Conservation (phyloP, 2,329 filamentous ascomycete species). For the Alternaria viburni region DNA sequence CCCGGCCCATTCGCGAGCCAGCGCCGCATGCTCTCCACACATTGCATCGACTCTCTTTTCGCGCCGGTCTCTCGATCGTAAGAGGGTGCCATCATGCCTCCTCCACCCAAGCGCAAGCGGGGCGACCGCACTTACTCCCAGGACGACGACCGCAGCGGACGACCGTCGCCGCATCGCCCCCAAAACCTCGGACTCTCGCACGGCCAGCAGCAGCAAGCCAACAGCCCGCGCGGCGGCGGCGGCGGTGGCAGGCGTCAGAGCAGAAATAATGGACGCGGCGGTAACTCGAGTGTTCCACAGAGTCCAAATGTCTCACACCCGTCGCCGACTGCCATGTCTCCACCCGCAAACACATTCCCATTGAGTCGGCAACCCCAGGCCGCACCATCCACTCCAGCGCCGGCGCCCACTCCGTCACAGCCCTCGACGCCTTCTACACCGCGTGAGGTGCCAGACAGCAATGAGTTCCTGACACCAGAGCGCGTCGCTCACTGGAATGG, state of each 20-base stretch:
- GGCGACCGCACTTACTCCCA: constrained; percentile 54
- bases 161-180: constrained; percentile 60
- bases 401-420: constrained; percentile 45
- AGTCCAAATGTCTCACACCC: constrained; percentile 38
- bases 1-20: constrained; percentile 15
- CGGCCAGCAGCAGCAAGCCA: constrained; percentile 42
- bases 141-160: constrained; percentile 49
- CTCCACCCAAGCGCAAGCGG: constrained; percentile 64
- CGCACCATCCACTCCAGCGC: constrained; percentile 21
- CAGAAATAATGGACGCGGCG: constrained; percentile 37
- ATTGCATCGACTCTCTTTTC: constrained; percentile 25
- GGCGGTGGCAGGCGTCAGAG: constrained; percentile 37
- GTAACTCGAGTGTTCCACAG: constrained; percentile 33
- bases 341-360: constrained; percentile 29
- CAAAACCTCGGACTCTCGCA: constrained; percentile 60
- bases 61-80: constrained; percentile 34
- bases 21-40: constrained; percentile 39
- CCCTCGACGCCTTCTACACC: constrained; percentile 14
- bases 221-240: constrained; percentile 38
- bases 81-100: constrained; percentile 54
- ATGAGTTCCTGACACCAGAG: constrained; percentile 76
- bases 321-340: constrained; percentile 43
- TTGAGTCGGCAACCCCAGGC: constrained; percentile 24
- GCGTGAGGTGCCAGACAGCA: constrained; percentile 62
- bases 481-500: constrained; percentile 71